These are phyloP conservation scores for Aspergillus quadrilineatus DNA, from an alignment of 2,329 filamentous ascomycete genomes.

Conservation along the genomic window DNA sequence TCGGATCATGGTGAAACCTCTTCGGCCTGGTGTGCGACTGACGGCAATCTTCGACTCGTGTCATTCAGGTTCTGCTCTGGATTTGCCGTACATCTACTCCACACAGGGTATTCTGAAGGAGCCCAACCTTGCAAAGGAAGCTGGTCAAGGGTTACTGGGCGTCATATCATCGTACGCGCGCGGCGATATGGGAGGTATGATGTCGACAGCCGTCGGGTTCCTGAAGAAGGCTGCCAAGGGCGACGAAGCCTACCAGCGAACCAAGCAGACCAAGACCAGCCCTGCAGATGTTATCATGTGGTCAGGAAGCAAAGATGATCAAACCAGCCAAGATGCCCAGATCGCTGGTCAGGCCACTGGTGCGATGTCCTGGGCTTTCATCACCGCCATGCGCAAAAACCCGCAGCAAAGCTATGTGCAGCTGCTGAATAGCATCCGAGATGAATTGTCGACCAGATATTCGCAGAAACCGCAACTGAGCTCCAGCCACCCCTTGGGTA, in stretches of 20 bases:
- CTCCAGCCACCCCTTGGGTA: constrained; percentile 93
- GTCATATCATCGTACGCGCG: constrained; percentile 75
- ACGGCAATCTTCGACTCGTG: constrained; percentile 70
- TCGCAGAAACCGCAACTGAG: constrained; percentile 94
- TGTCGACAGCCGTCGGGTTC: constrained; percentile 75
- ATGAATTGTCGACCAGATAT: constrained; percentile 83
- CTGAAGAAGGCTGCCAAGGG: constrained; percentile 84
- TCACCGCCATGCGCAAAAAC: constrained; percentile 85
- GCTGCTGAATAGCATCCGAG: constrained; percentile 90
- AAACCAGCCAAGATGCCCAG: constrained; percentile 90
- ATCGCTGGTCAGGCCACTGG: constrained; percentile 88
- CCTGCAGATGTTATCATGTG: constrained; percentile 97
- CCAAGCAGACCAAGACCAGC: constrained; percentile 84
- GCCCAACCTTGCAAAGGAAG: constrained; percentile 67
- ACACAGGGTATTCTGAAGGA: constrained; percentile 68
- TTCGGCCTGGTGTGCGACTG: constrained; percentile 77
- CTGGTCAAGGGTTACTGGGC: constrained; percentile 62
- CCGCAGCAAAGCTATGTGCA: constrained; percentile 95
- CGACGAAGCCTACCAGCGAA: constrained; percentile 74
- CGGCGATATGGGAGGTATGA: constrained; percentile 80
- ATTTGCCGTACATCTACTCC: constrained; percentile 66
- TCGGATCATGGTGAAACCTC: constrained; percentile 69
- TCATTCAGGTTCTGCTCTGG: constrained; percentile 66
- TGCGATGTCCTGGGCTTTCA: constrained; percentile 98
- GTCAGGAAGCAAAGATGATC: constrained; percentile 92